Evolutionary conservation across 352 stramenopile species (phyloP).

Genomic region (Phytophthora sojae): DNA sequence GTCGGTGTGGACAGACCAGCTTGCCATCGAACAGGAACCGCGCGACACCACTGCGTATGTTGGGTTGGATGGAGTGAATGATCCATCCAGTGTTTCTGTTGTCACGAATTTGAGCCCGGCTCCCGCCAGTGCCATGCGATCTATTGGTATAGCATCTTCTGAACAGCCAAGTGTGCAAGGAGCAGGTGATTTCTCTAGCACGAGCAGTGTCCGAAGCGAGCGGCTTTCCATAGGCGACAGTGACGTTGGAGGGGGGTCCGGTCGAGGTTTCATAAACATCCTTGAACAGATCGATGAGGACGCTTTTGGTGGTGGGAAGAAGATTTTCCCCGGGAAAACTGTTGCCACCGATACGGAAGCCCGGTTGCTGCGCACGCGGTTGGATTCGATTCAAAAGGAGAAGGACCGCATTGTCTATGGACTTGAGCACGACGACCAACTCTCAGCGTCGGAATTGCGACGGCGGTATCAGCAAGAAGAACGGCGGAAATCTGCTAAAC

Average conservation of each 20-base stretch:
- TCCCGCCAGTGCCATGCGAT: conserved; percentile 28
- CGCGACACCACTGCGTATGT: conserved; percentile 83
- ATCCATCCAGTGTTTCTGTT: conserved; percentile 71
- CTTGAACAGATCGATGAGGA: conserved; percentile 84
- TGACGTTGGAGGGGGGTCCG: conserved; percentile 8
- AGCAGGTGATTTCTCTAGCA: conserved; percentile 31
- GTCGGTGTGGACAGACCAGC: conserved; percentile 73
- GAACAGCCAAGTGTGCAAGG: conserved; percentile 18
- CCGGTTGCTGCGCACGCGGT: conserved; percentile 73
- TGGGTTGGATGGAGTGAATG: conserved; percentile 65
- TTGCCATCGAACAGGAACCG: conserved; percentile 69
- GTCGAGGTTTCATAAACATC: conserved; percentile 50
- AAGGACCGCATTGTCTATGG: conserved; percentile 68
- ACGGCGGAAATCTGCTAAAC: conserved; percentile 44
- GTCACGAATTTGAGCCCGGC: conserved; percentile 73
- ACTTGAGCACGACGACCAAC: conserved; percentile 54
- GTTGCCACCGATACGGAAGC: conserved; percentile 85
- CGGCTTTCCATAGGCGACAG: conserved; percentile 29
- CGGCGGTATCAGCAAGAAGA: conserved; percentile 57
- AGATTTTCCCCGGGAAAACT: conserved; percentile 69
- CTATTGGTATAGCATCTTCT: conserved; percentile 28
- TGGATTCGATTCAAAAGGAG: conserved; percentile 81
- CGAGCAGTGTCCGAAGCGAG: conserved; percentile 37
- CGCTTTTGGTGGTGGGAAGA: conserved; percentile 70
- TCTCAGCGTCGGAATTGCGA: conserved; percentile 65